Evolutionary conservation across 768 basidiomycete genomes (phyloP).

Genomic region (Leccinum uliginosum): DNA sequence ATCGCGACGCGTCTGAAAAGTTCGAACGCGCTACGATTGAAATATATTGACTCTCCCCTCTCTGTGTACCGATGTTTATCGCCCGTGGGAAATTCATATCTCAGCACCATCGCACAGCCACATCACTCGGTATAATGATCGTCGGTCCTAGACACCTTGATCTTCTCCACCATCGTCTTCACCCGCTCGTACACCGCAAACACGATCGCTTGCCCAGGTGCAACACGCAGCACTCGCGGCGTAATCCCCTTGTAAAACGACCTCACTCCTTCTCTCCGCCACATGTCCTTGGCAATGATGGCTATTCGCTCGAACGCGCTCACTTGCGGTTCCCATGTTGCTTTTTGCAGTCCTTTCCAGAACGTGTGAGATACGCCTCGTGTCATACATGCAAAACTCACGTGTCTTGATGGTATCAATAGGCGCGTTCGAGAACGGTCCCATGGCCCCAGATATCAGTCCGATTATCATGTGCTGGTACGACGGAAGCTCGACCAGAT

Average conservation of each 20-base stretch:
- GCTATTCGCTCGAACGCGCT: constrained; percentile 76
- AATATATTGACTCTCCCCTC: constrained; percentile 7
- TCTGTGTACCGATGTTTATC: constrained; percentile 35
- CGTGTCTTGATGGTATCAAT: constrained; percentile 95
- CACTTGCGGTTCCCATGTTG: constrained; percentile 66
- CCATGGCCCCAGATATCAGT: constrained; percentile 94
- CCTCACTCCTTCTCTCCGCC: constrained; percentile 77
- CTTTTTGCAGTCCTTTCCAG: constrained; percentile 73
- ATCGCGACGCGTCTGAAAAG: constrained; percentile 41
- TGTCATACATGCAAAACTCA: constrained; percentile 31
- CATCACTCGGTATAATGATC: constrained; percentile 68
- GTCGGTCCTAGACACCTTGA: constrained; percentile 49
- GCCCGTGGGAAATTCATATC: constrained; percentile 33
- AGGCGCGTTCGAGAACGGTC: constrained; percentile 97
- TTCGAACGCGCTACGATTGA: constrained; percentile 30
- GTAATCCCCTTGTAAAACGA: constrained; percentile 99
- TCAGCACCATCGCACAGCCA: constrained; percentile 21
- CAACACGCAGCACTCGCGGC: constrained; percentile 91
- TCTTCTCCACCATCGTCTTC: constrained; percentile 64
- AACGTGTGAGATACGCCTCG: not conserved
- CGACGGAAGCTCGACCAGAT: constrained; percentile 74
- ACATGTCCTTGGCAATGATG: constrained; percentile 88
- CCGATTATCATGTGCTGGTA: constrained; percentile 97
- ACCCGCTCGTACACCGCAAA: constrained; percentile 97
- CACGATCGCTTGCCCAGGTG: constrained; percentile 95